A percentile compares a stretch with the other conserved stretches of the same genome.
phyloP scores from a whole-genome alignment of 176 grass and related monocot species.

The sorghum (Sorghum bicolor) region DNA sequence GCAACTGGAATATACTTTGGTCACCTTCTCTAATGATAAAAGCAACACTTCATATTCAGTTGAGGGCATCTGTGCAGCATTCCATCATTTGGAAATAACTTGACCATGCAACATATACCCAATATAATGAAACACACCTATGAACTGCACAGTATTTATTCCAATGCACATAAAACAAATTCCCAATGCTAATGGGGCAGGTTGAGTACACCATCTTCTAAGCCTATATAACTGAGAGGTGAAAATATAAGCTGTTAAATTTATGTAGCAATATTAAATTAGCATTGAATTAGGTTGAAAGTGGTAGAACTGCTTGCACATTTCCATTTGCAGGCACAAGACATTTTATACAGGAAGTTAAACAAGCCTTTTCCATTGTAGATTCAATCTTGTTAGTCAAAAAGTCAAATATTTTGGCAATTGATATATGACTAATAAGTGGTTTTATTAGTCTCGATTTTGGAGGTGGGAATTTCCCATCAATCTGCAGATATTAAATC shows the following conservation, averaged over 20 bases:
- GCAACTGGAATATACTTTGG: conserved; percentile 34
- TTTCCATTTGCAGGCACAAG: conserved; percentile 22
- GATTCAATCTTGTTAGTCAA: conserved; percentile 10
- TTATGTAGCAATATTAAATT: neutral
- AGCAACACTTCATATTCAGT: neutral
- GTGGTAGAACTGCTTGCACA: neutral
- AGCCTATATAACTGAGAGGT: neutral
- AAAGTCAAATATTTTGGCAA: neutral
- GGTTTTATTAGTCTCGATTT: conserved; percentile 7
- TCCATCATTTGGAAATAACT: neutral
- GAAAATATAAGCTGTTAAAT: neutral
- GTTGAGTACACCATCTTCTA: conserved; percentile 10
- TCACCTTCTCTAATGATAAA: neutral
- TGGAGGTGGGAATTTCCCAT: neutral
- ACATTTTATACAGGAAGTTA: neutral
- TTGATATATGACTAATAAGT: neutral
- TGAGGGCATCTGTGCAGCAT: neutral
- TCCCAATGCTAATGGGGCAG: neutral
- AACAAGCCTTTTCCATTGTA: neutral
- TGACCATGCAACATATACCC: neutral
- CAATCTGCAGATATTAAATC: neutral
- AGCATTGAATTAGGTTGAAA: neutral
- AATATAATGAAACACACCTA: neutral
- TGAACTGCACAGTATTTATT: neutral
- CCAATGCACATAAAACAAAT: neutral